Percentiles rank a stretch among this genome's conserved stretches.
These are phyloP conservation scores for Eleusine indica DNA, from an alignment of 176 grass and related monocot genomes.

Conservation along the genomic window DNA sequence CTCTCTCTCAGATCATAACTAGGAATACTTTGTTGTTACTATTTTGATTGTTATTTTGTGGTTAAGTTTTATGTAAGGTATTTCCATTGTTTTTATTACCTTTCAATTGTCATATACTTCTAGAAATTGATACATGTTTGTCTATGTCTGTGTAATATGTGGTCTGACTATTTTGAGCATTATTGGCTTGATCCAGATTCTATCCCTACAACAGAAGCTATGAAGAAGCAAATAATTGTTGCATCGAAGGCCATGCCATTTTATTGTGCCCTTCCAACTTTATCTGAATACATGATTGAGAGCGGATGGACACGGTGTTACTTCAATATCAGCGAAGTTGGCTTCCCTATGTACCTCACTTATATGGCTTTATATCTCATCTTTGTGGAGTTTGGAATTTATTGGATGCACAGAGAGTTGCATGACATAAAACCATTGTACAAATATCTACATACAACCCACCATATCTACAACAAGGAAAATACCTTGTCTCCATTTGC, in stretches of 20 bases:
- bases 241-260: slow-evolving; percentile 85
- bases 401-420: slow-evolving; percentile 99
- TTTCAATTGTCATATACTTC: not conserved
- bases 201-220: slow-evolving; percentile 78
- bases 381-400: slow-evolving; percentile 92
- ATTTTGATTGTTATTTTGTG: not conserved
- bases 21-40: not conserved
- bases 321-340: slow-evolving; percentile 65
- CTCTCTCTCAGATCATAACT: slow-evolving; percentile 13
- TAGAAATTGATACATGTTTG: slow-evolving; percentile 2
- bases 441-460: slow-evolving; percentile 86
- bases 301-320: slow-evolving; percentile 88
- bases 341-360: slow-evolving; percentile 59
- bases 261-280: slow-evolving; percentile 72
- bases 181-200: slow-evolving; percentile 61
- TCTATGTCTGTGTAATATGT: slow-evolving; percentile 13
- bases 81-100: not conserved
- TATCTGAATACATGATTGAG: slow-evolving; percentile 92
- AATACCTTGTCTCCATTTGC: slow-evolving; percentile 96
- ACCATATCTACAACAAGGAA: slow-evolving; percentile 99
- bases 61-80: not conserved
- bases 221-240: slow-evolving; percentile 89
- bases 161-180: not conserved
- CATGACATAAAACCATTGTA: slow-evolving; percentile 98
- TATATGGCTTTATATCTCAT: slow-evolving; percentile 68